These are phyloP conservation scores for Leccinum arenicola DNA, from an alignment of 768 basidiomycete genomes.

Conservation along the genomic window DNA sequence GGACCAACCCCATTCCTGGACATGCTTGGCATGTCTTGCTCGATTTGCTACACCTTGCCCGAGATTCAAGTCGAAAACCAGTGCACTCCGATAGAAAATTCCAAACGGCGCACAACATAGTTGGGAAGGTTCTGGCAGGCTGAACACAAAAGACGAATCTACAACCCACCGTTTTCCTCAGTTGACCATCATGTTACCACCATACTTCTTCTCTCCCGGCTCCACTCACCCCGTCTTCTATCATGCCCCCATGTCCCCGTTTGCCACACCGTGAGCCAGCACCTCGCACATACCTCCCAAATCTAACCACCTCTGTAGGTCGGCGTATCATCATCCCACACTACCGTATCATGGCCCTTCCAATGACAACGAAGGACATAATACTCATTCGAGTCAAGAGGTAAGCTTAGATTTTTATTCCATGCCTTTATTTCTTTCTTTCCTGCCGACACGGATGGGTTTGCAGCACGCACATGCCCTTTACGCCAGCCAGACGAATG, in stretches of 20 bases:
- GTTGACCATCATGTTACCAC: too few relatives aligned
- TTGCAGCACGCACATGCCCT: background rate
- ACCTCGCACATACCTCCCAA: background rate
- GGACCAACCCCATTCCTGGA: too few relatives aligned
- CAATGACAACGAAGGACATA: background rate
- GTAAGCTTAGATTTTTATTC: background rate
- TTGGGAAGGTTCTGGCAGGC: too few relatives aligned
- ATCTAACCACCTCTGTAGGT: background rate
- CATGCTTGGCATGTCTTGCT: too few relatives aligned
- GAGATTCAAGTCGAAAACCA: too few relatives aligned
- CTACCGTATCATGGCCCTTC: background rate
- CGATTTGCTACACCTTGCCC: too few relatives aligned
- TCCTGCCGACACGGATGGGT: background rate
- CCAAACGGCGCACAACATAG: too few relatives aligned
- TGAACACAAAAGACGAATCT: too few relatives aligned
- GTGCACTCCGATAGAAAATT: too few relatives aligned
- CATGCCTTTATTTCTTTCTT: too few relatives aligned
- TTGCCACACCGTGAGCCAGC: background rate
- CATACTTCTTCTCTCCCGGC: background rate
- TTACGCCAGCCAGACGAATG: background rate
- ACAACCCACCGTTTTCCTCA: too few relatives aligned
- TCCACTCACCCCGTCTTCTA: background rate
- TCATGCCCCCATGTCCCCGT: background rate
- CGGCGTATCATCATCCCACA: background rate
- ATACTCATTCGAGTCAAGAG: background rate